Percentiles rank a stretch among this genome's conserved stretches.
phyloP scores from a whole-genome alignment of 441 rosid species.

The Geranium incanum region DNA sequence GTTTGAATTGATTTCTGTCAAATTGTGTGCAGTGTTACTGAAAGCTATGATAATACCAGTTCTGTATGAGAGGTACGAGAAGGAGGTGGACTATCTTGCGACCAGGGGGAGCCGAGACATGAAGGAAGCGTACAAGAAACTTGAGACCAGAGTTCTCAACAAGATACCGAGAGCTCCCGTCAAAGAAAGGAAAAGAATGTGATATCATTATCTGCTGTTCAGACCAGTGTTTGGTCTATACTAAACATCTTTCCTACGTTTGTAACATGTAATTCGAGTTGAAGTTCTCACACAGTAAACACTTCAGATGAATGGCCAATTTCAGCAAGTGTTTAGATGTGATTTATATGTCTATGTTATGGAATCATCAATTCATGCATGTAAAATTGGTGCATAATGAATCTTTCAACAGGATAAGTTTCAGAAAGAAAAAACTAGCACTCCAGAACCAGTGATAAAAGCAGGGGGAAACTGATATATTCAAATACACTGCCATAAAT shows the following conservation, averaged over 20 bases:
- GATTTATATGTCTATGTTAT: neutral
- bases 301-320: neutral
- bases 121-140: conserved; percentile 36
- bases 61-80: conserved; percentile 51
- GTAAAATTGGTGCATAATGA: neutral
- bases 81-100: conserved; percentile 47
- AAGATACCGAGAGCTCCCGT: conserved; percentile 77
- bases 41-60: conserved; percentile 46
- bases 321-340: neutral
- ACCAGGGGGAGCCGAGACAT: conserved; percentile 27
- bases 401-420: neutral
- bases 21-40: conserved; percentile 29
- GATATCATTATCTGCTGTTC: neutral
- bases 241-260: too few relatives aligned
- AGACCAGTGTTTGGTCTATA: neutral
- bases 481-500: neutral
- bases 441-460: neutral
- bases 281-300: neutral
- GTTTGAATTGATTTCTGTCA: neutral
- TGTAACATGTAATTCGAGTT: neutral
- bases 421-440: neutral
- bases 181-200: conserved; percentile 38
- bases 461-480: too few relatives aligned
- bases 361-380: neutral
- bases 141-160: conserved; percentile 56